Percentiles rank a stretch among this genome's conserved stretches.
Conservation (phyloP, 495 filamentous ascomycete genomes). For the Podospora appendiculata region DNA sequence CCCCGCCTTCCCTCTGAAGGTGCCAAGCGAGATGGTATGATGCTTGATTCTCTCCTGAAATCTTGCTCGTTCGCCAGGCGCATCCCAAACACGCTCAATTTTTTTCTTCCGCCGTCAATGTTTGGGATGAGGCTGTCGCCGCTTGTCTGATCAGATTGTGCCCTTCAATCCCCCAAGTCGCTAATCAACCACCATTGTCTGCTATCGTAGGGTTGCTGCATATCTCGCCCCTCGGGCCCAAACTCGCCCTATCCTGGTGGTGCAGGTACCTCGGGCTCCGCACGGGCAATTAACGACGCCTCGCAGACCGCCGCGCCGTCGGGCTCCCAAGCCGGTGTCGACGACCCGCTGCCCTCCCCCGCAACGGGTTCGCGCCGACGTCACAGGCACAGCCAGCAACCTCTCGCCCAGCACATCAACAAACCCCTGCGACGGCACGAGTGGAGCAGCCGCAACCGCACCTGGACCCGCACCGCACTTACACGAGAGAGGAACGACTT, state of each 20-base stretch:
- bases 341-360: constrained; percentile 13
- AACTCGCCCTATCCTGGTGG: constrained; percentile 36
- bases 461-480: constrained; percentile 38
- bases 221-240: constrained; percentile 33
- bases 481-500: constrained; percentile 53
- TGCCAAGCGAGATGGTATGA: too few species aligned
- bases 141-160: neutral
- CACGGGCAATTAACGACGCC: constrained; percentile 36
- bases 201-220: constrained; percentile 37
- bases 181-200: too few species aligned
- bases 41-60: too few species aligned
- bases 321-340: constrained; percentile 7
- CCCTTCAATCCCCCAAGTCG: too few species aligned
- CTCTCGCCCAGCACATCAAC: constrained; percentile 38
- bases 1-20: too few species aligned
- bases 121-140: neutral
- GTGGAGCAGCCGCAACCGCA: constrained; percentile 37
- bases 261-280: constrained; percentile 29
- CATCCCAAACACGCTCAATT: too few species aligned
- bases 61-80: too few species aligned
- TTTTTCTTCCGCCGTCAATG: too few species aligned
- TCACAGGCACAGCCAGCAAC: constrained; percentile 12
- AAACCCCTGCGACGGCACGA: constrained; percentile 39
- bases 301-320: constrained; percentile 7
- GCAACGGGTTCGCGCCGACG: constrained; percentile 10